A percentile compares a stretch with the other conserved stretches of the same genome.
Evolutionary conservation across 1,139 yeast genomes (phyloP).

Genomic region (Pichia sp.): DNA sequence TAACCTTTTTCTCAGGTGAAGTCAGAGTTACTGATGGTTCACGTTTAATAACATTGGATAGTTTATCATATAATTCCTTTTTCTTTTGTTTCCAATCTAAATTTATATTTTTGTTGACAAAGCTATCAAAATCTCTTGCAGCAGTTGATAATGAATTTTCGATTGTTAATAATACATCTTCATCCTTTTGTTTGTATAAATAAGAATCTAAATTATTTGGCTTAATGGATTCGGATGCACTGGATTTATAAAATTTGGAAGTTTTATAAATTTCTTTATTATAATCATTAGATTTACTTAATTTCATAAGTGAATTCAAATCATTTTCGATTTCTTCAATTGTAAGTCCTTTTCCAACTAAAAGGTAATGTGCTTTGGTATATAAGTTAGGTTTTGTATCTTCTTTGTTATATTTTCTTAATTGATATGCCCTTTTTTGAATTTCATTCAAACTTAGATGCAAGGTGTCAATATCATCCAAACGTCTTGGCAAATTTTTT

Average conservation of each 20-base stretch:
- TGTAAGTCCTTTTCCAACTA: constrained; percentile 86
- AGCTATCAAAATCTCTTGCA: constrained; percentile 75
- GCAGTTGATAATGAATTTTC: constrained; percentile 74
- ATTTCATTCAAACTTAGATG: constrained; percentile 75
- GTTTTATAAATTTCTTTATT: neutral
- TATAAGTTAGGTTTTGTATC: constrained; percentile 37
- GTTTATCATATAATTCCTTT: constrained; percentile 61
- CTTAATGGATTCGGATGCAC: too few species aligned
- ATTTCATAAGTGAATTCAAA: neutral
- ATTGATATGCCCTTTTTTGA: constrained; percentile 57
- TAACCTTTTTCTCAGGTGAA: constrained; percentile 19
- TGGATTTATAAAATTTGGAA: too few species aligned
- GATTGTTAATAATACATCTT: constrained; percentile 74
- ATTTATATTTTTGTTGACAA: constrained; percentile 64
- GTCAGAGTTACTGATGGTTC: constrained; percentile 15
- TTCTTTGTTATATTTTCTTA: constrained; percentile 41
- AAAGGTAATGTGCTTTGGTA: constrained; percentile 83
- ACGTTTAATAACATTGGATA: constrained; percentile 41
- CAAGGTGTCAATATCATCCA: constrained; percentile 62
- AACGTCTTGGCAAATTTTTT: constrained; percentile 58
- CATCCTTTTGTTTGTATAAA: constrained; percentile 68
- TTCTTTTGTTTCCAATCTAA: constrained; percentile 82
- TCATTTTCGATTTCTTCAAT: constrained; percentile 61
- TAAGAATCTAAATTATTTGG: constrained; percentile 45
- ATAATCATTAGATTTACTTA: neutral